Percentiles rank a stretch among this genome's conserved stretches.
Evolutionary conservation across 768 basidiomycete genomes (phyloP).

Genomic region (Daedaleopsis sinensis): DNA sequence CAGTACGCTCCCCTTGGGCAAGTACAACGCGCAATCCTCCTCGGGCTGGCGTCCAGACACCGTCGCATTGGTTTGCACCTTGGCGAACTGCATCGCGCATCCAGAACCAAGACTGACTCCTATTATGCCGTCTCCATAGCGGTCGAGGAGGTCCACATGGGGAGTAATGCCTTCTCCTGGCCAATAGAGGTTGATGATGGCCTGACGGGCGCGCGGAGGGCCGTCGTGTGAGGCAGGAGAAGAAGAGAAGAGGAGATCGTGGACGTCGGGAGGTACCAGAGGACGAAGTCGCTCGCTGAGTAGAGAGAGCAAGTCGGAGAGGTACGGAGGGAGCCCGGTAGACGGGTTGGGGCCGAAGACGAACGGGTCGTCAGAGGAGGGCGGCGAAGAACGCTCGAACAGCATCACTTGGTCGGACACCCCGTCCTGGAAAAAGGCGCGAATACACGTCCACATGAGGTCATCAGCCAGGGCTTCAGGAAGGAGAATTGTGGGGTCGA

Average conservation of each 20-base stretch:
- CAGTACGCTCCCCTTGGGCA: slow-evolving; percentile 76
- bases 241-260: slow-evolving; percentile 63
- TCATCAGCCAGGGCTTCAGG: slow-evolving; percentile 53
- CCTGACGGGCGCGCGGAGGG: slow-evolving; percentile 63
- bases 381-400: slow-evolving; percentile 53
- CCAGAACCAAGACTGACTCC: slow-evolving; percentile 83
- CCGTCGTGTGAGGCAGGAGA: slow-evolving; percentile 34
- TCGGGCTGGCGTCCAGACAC: slow-evolving; percentile 11
- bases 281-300: slow-evolving; percentile 54
- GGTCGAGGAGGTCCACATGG: slow-evolving; percentile 82
- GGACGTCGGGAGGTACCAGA: slow-evolving; percentile 49
- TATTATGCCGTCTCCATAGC: slow-evolving; percentile 90
- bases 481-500: slow-evolving; percentile 53
- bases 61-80: slow-evolving; percentile 18
- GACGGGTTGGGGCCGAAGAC: slow-evolving; percentile 11
- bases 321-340: slow-evolving; percentile 56
- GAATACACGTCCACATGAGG: slow-evolving; percentile 54
- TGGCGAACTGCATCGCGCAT: slow-evolving; percentile 76
- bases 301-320: slow-evolving; percentile 53
- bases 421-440: slow-evolving; percentile 53
- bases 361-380: slow-evolving; percentile 14
- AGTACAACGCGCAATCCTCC: slow-evolving; percentile 54
- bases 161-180: slow-evolving; percentile 90
- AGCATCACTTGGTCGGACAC: slow-evolving; percentile 85
- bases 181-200: slow-evolving; percentile 86